Evolutionary conservation across 441 rosid species (phyloP).

Genomic region (Hura crepitans): DNA sequence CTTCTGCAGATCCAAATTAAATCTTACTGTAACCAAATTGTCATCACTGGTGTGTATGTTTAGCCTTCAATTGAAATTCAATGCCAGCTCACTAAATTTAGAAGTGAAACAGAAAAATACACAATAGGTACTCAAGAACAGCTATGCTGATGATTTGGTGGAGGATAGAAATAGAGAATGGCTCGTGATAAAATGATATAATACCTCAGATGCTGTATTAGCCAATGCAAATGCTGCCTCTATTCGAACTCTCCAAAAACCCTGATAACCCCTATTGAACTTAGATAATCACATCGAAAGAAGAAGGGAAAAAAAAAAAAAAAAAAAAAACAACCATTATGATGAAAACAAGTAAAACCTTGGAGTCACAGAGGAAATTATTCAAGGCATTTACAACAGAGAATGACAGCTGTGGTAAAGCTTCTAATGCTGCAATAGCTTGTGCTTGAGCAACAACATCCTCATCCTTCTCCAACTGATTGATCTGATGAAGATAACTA

Average conservation of each 20-base stretch:
- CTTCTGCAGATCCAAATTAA: not conserved
- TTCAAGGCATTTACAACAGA: conserved; percentile 76
- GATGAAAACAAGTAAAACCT: conserved; percentile 49
- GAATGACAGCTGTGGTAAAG: conserved; percentile 72
- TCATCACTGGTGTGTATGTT: not conserved
- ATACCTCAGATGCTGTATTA: conserved; percentile 84
- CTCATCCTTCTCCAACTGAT: conserved; percentile 92
- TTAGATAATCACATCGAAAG: conserved; percentile 1
- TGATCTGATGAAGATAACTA: conserved; percentile 55
- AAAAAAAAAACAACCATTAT: conserved; percentile 11
- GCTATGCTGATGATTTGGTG: not conserved
- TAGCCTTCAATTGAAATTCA: not conserved
- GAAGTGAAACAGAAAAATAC: not conserved
- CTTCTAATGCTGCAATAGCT: conserved; percentile 69
- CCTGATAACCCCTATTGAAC: conserved; percentile 42
- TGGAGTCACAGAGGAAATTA: conserved; percentile 73
- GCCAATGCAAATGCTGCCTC: conserved; percentile 98
- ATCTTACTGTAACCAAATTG: not conserved
- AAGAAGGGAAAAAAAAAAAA: not conserved
- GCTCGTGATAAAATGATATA: conserved; percentile 13
- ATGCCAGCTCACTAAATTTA: not conserved
- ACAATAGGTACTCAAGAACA: not conserved
- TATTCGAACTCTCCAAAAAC: conserved; percentile 94
- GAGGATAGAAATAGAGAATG: not conserved
- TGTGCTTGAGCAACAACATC: conserved; percentile 98